Percentiles rank a stretch among this genome's conserved stretches.
Conservation (phyloP, 2,329 filamentous ascomycete species). For the Penicillium sp. region DNA sequence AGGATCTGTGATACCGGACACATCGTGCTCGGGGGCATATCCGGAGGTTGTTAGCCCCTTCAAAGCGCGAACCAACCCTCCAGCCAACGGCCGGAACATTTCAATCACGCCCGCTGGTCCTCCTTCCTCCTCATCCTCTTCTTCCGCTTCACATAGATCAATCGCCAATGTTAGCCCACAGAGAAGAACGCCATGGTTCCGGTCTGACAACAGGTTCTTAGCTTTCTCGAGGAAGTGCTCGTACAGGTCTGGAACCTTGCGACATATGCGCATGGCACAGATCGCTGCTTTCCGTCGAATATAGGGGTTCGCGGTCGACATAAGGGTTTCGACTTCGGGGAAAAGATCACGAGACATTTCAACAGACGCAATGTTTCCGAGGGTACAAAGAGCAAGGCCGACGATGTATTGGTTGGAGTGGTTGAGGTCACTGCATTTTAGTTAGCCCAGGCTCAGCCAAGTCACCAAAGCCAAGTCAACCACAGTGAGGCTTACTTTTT, state of each 20-base stretch:
- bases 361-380: constrained; percentile 95
- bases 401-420: constrained; percentile 99
- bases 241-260: constrained; percentile 94
- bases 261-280: constrained; percentile 98
- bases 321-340: constrained; percentile 85
- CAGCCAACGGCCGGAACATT: constrained; percentile 84
- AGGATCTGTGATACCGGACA: constrained; percentile 95
- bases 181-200: constrained; percentile 92
- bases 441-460: constrained; percentile 33
- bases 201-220: constrained; percentile 78
- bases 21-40: constrained; percentile 96
- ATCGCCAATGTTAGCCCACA: constrained; percentile 89
- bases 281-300: constrained; percentile 94
- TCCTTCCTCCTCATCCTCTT: constrained; percentile 81
- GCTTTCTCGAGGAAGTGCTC: constrained; percentile 97
- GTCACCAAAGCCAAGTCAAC: neutral
- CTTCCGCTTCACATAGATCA: constrained; percentile 91
- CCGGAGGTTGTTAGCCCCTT: constrained; percentile 92
- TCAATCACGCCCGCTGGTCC: constrained; percentile 88
- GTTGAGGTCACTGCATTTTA: constrained; percentile 71
- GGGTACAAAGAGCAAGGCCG: constrained; percentile 88
- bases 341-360: constrained; percentile 99
- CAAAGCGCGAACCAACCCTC: constrained; percentile 79
- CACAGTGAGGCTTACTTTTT: constrained; percentile 69
- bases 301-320: constrained; percentile 96